Conservation (phyloP, 352 stramenopile genomes). For the Globisporangium nagaii region DNA sequence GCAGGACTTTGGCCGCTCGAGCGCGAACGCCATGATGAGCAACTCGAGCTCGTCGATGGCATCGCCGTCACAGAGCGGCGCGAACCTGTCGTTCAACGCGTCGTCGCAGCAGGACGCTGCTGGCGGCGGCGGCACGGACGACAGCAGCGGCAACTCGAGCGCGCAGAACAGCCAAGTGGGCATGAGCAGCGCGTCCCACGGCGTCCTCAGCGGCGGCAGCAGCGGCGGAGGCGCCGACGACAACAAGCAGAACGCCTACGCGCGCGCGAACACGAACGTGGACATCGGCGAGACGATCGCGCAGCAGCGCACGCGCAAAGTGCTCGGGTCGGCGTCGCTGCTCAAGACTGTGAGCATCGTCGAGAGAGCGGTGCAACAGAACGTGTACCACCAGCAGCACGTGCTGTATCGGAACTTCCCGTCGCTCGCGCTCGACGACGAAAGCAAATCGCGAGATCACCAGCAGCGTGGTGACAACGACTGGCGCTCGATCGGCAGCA, state of each 20-base stretch:
- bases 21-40: slow-evolving; percentile 13
- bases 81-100: slow-evolving; percentile 40
- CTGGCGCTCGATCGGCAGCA: slow-evolving; percentile 9
- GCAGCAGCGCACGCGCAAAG: slow-evolving; percentile 53
- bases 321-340: slow-evolving; percentile 56
- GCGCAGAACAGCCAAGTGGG: slow-evolving; percentile 35
- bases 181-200: slow-evolving; percentile 34
- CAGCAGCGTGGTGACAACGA: background rate
- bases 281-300: slow-evolving; percentile 70
- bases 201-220: slow-evolving; percentile 28
- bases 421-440: slow-evolving; percentile 10
- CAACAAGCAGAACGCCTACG: slow-evolving; percentile 50
- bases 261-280: slow-evolving; percentile 64
- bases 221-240: slow-evolving; percentile 31
- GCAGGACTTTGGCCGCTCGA: slow-evolving; percentile 37
- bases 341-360: slow-evolving; percentile 59
- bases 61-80: slow-evolving; percentile 32
- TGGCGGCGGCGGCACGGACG: slow-evolving; percentile 21
- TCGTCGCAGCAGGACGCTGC: slow-evolving; percentile 42
- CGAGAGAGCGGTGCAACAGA: slow-evolving; percentile 86
- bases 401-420: slow-evolving; percentile 82
- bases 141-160: slow-evolving; percentile 34
- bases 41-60: slow-evolving; percentile 44
- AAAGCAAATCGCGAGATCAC: background rate
- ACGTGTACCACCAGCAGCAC: slow-evolving; percentile 82